Evolutionary conservation across 805 yeast species (phyloP).

Genomic region (Candida berthetii): DNA sequence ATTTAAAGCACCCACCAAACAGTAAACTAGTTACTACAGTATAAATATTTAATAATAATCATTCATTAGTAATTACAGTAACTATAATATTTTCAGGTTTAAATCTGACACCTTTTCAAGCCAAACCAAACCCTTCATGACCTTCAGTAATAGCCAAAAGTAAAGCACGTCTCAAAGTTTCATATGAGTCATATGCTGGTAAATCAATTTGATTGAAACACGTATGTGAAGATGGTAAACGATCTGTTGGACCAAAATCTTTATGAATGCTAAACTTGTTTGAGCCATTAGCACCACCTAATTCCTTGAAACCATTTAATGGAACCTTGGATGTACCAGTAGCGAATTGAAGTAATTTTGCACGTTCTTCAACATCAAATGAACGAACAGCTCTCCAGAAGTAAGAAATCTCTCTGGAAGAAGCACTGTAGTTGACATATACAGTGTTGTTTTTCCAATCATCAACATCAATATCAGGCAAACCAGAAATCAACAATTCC

Average conservation of each 20-base stretch:
- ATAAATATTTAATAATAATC: no score
- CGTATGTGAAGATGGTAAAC: constrained; percentile 94
- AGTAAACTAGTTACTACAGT: no score
- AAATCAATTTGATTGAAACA: constrained; percentile 93
- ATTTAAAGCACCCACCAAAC: no score
- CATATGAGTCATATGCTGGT: constrained; percentile 90
- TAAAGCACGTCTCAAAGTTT: constrained; percentile 73
- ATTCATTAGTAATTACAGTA: no score
- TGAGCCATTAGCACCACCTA: constrained; percentile 82
- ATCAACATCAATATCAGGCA: constrained; percentile 92
- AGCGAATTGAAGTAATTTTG: constrained; percentile 88
- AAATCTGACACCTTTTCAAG: no score
- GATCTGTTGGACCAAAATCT: constrained; percentile 77
- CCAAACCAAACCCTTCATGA: constrained; percentile 92
- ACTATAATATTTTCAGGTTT: no score
- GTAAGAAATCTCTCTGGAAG: constrained; percentile 88
- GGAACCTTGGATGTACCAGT: constrained; percentile 98
- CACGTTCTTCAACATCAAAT: constrained; percentile 90
- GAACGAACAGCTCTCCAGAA: constrained; percentile 98
- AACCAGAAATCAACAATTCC: constrained; percentile 86
- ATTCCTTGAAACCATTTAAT: constrained; percentile 83
- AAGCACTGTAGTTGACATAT: constrained; percentile 75
- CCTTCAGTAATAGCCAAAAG: constrained; percentile 90
- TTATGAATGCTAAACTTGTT: constrained; percentile 86
- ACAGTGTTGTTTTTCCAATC: constrained; percentile 91